Evolutionary conservation across 352 stramenopile species (phyloP), one percentile per base, ranked within the genome.

Genomic region (Pythium monospermum): DNA sequence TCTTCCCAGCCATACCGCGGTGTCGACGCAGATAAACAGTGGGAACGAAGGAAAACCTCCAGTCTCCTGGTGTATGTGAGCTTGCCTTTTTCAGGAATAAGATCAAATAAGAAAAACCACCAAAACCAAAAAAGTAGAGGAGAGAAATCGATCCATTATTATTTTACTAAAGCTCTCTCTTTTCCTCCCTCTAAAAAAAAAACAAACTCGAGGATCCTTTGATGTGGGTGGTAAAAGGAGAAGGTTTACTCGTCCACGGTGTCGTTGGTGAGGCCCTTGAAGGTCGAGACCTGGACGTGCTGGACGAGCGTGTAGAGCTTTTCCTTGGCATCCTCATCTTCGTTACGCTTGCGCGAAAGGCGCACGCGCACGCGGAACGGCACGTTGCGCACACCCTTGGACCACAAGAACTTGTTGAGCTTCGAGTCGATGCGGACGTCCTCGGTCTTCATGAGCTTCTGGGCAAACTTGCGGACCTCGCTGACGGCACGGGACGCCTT

Each of bases 281-380:
- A 98, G 59, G 59, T 73, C 32, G 77, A 84, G 58, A 99, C 95
- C 69, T 98, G 78, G 53, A 99, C 95, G 71, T 98, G 85, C 81
- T 98, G 91, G 59, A 98, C 96, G 49, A 98, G 89, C 69, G 96
- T 99, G 93, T 98, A 99, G 53, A 99, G 86, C 83, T 98, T 98
- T 81, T 99, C 96, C 57, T 98, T 96, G 64, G 96, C 95, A 53
- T 99, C 96, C 71, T 99, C 96, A 63, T 99, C 96, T 69, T 99
- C 96, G 82, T 99, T 99, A 69, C 95, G 88, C 91, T 98, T 98
- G 82, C 97, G 93, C 55, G 84, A 96, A 36, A 99, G 87, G 72
- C 95, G 87, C 39, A 99, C 96, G 64, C 97, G 93, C 51, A 99
- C 95, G 74, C 96, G 87, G 68, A 87, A 96, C 33, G 97, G 97